Conservation (phyloP, 257 asterid genomes). For the Ocimum tenuiflorum region DNA sequence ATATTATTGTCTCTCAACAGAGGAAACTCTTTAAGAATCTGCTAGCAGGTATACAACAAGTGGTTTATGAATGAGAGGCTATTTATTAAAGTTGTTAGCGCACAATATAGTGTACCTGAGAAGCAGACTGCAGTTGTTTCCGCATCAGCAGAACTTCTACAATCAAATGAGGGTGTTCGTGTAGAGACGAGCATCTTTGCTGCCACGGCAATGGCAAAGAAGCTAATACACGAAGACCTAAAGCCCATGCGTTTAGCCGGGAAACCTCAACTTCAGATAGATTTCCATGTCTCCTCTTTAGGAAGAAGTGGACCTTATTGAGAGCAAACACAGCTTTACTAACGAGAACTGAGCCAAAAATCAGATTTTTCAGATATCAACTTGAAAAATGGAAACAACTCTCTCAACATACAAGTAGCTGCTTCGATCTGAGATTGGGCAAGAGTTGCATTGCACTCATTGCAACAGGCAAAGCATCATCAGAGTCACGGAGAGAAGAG, state of each 20-base stretch:
- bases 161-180: conserved; percentile 92
- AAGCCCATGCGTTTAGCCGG: conserved; percentile 92
- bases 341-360: conserved; percentile 10
- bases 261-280: conserved; percentile 80
- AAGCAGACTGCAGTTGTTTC: conserved; percentile 93
- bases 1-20: conserved; percentile 68
- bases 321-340: conserved; percentile 25
- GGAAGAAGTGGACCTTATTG: conserved; percentile 90
- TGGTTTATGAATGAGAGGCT: conserved; percentile 15
- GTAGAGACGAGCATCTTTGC: conserved; percentile 92
- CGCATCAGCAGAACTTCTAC: conserved; percentile 94
- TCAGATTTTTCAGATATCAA: conserved; percentile 22
- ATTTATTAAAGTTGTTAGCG: conserved; percentile 10
- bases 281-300: conserved; percentile 85
- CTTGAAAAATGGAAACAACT: conserved; percentile 23
- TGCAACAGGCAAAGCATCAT: conserved; percentile 96
- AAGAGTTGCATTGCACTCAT: conserved; percentile 98
- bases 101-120: conserved; percentile 54
- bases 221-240: conserved; percentile 95
- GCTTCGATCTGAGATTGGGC: conserved; percentile 93
- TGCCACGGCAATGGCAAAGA: conserved; percentile 96
- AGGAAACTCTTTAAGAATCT: conserved; percentile 89
- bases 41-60: conserved; percentile 26
- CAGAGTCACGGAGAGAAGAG: conserved; percentile 79
- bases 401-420: conserved; percentile 77